Percentiles rank a stretch among this genome's conserved stretches.
Conservation (phyloP, 805 yeast species). For the Jamesozyma rosinii region DNA sequence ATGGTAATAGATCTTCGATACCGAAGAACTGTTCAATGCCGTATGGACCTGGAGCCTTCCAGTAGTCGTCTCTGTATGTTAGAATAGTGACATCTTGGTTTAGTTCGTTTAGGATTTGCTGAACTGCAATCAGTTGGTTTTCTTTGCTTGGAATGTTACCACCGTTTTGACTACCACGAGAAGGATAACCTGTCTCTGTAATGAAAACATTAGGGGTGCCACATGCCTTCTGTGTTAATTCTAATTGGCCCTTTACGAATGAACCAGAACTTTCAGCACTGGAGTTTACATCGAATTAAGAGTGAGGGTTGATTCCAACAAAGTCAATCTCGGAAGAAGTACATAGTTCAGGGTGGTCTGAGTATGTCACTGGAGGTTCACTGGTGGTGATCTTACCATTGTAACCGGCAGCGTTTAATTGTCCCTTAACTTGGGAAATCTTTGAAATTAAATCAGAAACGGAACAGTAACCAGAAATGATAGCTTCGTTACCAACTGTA, state of each 20-base stretch:
- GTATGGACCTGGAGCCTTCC: conserved; percentile 80
- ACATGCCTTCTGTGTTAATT: conserved; percentile 48
- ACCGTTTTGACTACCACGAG: conserved; percentile 63
- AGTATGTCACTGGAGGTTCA: conserved; percentile 77
- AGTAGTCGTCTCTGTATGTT: conserved; percentile 72
- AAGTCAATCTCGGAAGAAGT: conserved; percentile 61
- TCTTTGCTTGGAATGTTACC: conserved; percentile 56
- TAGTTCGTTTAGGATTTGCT: conserved; percentile 47
- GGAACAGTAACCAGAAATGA: conserved; percentile 51
- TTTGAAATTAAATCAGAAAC: conserved; percentile 55
- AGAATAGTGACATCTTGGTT: conserved; percentile 60
- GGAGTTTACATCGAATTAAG: conserved; percentile 63
- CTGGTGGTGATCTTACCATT: conserved; percentile 70
- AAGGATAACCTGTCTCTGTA: conserved; percentile 88
- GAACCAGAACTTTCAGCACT: conserved; percentile 62
- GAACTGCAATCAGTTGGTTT: conserved; percentile 66
- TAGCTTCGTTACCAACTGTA: conserved; percentile 85
- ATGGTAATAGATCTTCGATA: conserved; percentile 33
- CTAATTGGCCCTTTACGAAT: conserved; percentile 57
- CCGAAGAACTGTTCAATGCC: conserved; percentile 88
- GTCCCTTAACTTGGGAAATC: conserved; percentile 52
- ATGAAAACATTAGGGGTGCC: conserved; percentile 44
- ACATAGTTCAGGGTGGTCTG: conserved; percentile 59
- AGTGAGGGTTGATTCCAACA: conserved; percentile 79
- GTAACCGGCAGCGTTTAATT: conserved; percentile 61